Base-by-base conservation (phyloP, 1,284 basidiomycete genomes). In the Malassezia sympodialis region DNA sequence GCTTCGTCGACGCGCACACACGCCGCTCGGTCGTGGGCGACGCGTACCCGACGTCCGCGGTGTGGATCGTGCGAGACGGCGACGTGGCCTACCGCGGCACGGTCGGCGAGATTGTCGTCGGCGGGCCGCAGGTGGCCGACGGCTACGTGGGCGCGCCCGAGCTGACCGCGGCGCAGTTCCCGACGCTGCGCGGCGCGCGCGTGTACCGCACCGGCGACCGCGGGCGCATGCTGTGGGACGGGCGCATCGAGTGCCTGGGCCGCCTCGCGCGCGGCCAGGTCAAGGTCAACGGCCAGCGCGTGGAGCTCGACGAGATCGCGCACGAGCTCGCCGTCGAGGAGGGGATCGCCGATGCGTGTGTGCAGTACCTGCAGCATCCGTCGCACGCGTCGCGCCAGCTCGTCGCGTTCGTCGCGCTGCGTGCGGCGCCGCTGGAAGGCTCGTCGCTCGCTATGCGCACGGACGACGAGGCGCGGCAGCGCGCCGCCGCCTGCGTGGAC, bases 221-320 rank as follows among this genome's bases (percentile, higher is more conserved):
- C 2, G 72, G 69, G 10, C 64, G 70, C n/a, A 53, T 74, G 49
- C 53, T 73, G 26, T 47, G 47, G 19, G 64, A 72, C 30, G 66
- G 65, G 12, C 60, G 50, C 5, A 56, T 73, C 52, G 68, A 72
- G 49, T 70, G 63, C 43, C 60, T 73, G 5, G 72, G 72, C 23
- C 61, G 72, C 10, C 59, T 61, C 10, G 67, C 66, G 48, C 65
- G 63, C 4, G 63, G 62, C 12, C 70, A 72, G 42, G 69, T 74
- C 52, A 74, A 74, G 59, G 56, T 74, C 41, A 73, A 73, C 37
- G 69, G 69, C 3, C 71, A 73, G 59, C 62, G 72, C 14, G 69
- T 73, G 53, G 72, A 74, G 58, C 64, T 74, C 8, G 66, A 70
- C 17, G 72, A 73, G 47, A 67, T 73, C 26, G 65, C 64, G 7